Evolutionary conservation across 257 asterid genomes (phyloP).

Genomic region (Gentiana dahurica): DNA sequence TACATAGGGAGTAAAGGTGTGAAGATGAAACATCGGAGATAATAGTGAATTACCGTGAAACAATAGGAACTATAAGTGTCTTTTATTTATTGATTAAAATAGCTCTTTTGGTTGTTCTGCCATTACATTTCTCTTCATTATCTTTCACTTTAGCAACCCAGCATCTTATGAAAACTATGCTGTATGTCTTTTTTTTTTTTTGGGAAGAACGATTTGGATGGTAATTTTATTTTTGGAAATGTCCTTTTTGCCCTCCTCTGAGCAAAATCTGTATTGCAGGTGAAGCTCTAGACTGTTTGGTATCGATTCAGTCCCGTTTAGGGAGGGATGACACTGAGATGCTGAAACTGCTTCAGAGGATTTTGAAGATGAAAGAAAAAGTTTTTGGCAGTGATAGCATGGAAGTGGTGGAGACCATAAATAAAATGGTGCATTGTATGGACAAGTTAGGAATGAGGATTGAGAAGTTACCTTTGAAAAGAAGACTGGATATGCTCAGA

Average conservation of each 20-base stretch:
- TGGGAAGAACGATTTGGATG: not conserved
- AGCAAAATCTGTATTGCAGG: constrained; percentile 31
- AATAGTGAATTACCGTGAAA: too few relatives aligned
- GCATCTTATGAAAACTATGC: not conserved
- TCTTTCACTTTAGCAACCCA: not conserved
- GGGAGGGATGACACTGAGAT: constrained; percentile 50
- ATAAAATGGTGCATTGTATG: constrained; percentile 54
- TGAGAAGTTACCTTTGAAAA: constrained; percentile 59
- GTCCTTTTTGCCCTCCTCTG: constrained; percentile 9
- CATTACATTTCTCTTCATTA: not conserved
- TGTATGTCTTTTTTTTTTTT: not conserved
- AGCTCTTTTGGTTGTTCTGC: not conserved
- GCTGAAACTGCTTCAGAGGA: constrained; percentile 60
- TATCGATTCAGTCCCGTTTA: constrained; percentile 53
- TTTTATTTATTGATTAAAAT: too few relatives aligned
- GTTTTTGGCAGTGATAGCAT: constrained; percentile 64
- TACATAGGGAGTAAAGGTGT: too few relatives aligned
- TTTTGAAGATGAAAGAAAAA: constrained; percentile 65
- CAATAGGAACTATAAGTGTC: too few relatives aligned
- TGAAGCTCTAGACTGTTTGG: constrained; percentile 95
- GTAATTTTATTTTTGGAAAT: not conserved
- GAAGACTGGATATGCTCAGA: constrained; percentile 50
- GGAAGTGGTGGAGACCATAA: constrained; percentile 68
- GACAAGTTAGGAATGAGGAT: constrained; percentile 59
- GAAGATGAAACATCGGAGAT: too few relatives aligned